A percentile compares a stretch with the other conserved stretches of the same genome.
Evolutionary conservation across 1,139 yeast species (phyloP).

Genomic region (Neolecta irregularis): DNA sequence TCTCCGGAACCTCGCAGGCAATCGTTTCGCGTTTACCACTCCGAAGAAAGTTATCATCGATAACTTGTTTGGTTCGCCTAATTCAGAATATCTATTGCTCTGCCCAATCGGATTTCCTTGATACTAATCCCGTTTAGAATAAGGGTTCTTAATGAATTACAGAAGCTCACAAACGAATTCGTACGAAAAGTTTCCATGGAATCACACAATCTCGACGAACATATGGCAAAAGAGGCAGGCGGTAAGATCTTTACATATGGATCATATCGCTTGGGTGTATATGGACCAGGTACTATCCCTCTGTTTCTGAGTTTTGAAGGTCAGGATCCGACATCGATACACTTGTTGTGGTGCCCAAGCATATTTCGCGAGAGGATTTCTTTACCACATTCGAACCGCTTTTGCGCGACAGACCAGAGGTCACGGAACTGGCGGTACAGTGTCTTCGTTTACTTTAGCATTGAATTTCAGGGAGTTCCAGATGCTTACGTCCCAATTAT

Average conservation of each 20-base stretch:
- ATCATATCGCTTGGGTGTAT: constrained; percentile 83
- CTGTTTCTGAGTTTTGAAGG: neutral
- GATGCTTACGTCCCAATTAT: constrained; percentile 96
- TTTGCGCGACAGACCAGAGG: constrained; percentile 52
- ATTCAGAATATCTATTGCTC: too few species aligned
- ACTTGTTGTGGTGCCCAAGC: constrained; percentile 86
- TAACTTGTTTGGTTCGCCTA: too few species aligned
- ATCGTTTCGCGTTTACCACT: too few species aligned
- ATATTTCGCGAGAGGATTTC: constrained; percentile 79
- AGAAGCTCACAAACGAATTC: constrained; percentile 59
- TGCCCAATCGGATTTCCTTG: too few species aligned
- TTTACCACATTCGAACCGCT: constrained; percentile 61
- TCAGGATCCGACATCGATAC: constrained; percentile 91
- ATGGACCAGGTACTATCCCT: constrained; percentile 45
- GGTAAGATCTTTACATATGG: constrained; percentile 94
- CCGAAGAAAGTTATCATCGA: too few species aligned
- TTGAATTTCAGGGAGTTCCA: too few species aligned
- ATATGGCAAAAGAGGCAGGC: constrained; percentile 94
- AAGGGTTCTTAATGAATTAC: constrained; percentile 54
- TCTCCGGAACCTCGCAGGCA: too few species aligned
- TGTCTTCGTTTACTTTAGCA: too few species aligned
- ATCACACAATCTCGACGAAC: constrained; percentile 89
- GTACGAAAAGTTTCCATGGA: constrained; percentile 64
- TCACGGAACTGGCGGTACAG: constrained; percentile 77
- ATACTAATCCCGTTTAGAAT: constrained; percentile 33